Evolutionary conservation across 140 eudicot genomes (phyloP), one percentile per base, ranked within the genome.

Genomic region (Anethum foeniculum): DNA sequence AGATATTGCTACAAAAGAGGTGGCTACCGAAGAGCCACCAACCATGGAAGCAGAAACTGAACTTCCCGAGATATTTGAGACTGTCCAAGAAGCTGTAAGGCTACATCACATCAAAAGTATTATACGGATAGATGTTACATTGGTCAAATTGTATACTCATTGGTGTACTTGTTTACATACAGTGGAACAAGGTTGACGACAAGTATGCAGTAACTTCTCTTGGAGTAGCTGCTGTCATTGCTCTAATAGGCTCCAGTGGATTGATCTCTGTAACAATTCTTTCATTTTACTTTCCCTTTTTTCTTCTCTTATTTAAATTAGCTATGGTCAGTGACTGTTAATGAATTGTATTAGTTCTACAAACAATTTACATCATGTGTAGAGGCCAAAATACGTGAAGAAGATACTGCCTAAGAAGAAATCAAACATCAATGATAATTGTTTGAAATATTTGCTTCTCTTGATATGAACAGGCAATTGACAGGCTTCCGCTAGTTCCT

Each of bases 171-270:
- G 13, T 11, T 7, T 34, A 25, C 23, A 18, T 71, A 38, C 76
- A 94, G 98, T 94, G 98, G 98, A 96, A 90, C 43, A 94, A 94
- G 84, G 90, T 94, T 28, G 98, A 94, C 81, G 98, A 94, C 85
- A 94, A 94, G 86, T 94, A 92, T 80, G 97, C 98, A 41, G 95
- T 94, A 85, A 86, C 85, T 84, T 90, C 96, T 84, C 90, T 94
- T 56, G 95, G 56, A 15, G 90, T 92, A 68, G 96, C 98, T 65
- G 93, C 90, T 56, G 78, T 25, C 58, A 86, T 94, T 80, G 88
- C 86, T 9, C 89, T 92, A 58, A 82, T 89, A 87, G 96, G 89
- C 72, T 89, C 95, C 41, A 79, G 96, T 27, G 98, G 98, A 80
- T 19, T 92, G 90, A 84, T 94, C 88, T 90, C 97, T 51, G 97